phyloP scores from a whole-genome alignment of 805 yeast species.

The Cyberlindnera bimundalis region DNA sequence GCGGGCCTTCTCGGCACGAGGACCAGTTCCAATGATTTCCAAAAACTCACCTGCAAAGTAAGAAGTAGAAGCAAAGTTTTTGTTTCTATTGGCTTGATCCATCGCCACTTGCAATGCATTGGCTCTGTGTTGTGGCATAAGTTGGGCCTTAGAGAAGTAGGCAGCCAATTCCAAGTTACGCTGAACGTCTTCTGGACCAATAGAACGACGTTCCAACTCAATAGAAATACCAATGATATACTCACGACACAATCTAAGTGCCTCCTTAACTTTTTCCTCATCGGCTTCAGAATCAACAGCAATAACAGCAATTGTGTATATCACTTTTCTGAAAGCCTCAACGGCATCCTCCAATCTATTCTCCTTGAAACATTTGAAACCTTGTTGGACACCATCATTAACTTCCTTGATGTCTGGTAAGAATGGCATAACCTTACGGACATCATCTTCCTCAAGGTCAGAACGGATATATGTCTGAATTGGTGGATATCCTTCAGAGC shows the following conservation, averaged over 20 bases:
- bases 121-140: constrained; percentile 78
- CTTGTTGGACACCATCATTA: constrained; percentile 57
- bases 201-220: constrained; percentile 81
- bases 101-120: constrained; percentile 94
- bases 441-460: constrained; percentile 54
- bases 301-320: constrained; percentile 69
- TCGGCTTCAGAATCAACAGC: constrained; percentile 73
- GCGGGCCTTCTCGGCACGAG: constrained; percentile 84
- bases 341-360: constrained; percentile 84
- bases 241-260: constrained; percentile 75
- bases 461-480: constrained; percentile 63
- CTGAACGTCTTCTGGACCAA: constrained; percentile 67
- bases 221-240: constrained; percentile 90
- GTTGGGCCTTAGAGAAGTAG: constrained; percentile 82
- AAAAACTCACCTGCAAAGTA: constrained; percentile 85
- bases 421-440: constrained; percentile 53
- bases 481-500: constrained; percentile 67
- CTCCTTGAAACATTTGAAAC: constrained; percentile 77
- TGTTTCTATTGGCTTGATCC: constrained; percentile 85
- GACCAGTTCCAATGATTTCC: constrained; percentile 63
- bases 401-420: constrained; percentile 72
- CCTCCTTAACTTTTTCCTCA: constrained; percentile 68
- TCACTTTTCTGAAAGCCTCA: constrained; percentile 69
- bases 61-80: constrained; percentile 85
- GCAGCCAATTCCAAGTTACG: constrained; percentile 95